These are phyloP conservation scores for Purshia tridentata DNA, from an alignment of 306 rosid genomes.

Conservation along the genomic window DNA sequence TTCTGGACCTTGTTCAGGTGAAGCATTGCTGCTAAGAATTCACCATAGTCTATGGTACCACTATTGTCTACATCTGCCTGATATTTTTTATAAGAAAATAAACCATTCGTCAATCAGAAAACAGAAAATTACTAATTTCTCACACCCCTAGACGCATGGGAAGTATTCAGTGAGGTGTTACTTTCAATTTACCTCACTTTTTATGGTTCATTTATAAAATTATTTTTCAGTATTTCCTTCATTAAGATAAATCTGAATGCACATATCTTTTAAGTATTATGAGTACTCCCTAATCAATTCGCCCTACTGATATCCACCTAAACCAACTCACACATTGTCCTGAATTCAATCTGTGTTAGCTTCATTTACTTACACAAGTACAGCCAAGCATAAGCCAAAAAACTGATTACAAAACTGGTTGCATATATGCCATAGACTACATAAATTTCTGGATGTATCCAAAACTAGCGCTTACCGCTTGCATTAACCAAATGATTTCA, in stretches of 20 bases:
- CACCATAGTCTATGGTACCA: conserved; percentile 97
- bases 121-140: neutral
- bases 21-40: conserved; percentile 93
- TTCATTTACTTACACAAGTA: neutral
- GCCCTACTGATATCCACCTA: neutral
- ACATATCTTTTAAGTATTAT: neutral
- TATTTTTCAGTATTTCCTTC: too few relatives aligned
- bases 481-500: conserved; percentile 77
- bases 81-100: conserved; percentile 24
- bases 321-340: neutral
- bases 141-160: neutral
- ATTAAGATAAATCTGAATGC: neutral
- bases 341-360: neutral
- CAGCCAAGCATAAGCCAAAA: neutral
- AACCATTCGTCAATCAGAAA: conserved; percentile 5
- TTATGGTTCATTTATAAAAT: too few relatives aligned
- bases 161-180: neutral
- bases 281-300: too few relatives aligned
- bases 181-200: neutral
- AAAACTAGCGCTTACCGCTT: conserved; percentile 60
- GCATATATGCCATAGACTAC: conserved; percentile 12
- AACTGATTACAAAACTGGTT: too few relatives aligned
- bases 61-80: conserved; percentile 92
- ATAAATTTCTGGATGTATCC: conserved; percentile 5
- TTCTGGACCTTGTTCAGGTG: conserved; percentile 82